phyloP scores from a whole-genome alignment of 768 basidiomycete species.

The Mycena olivaceomarginata region DNA sequence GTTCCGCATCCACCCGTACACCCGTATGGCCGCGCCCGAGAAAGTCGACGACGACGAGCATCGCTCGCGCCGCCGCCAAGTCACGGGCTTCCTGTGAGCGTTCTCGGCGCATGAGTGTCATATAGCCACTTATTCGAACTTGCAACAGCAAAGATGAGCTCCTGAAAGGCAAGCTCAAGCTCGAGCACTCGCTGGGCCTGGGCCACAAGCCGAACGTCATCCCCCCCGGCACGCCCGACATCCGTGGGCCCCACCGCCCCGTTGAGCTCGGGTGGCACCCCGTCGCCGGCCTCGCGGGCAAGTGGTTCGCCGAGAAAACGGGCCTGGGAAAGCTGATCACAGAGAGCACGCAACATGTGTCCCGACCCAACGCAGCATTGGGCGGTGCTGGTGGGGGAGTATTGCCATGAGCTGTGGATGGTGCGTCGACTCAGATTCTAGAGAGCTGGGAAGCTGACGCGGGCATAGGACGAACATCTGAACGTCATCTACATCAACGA shows the following conservation, averaged over 20 bases:
- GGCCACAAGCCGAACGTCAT: slow-evolving; percentile 33
- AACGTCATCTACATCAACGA: slow-evolving; percentile 41
- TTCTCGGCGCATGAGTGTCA: too few relatives aligned
- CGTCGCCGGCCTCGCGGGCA: slow-evolving; percentile 38
- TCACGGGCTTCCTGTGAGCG: too few relatives aligned
- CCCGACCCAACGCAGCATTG: slow-evolving; percentile 42
- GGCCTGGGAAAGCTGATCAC: slow-evolving; percentile 35
- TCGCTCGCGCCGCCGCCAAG: too few relatives aligned
- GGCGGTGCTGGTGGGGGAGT: slow-evolving; percentile 38
- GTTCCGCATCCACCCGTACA: too few relatives aligned
- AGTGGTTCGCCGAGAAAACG: slow-evolving; percentile 41
- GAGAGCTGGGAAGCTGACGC: neutral
- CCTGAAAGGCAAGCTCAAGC: slow-evolving; percentile 30
- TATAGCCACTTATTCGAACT: too few relatives aligned
- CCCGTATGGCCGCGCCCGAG: too few relatives aligned
- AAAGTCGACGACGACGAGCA: too few relatives aligned
- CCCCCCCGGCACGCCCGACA: slow-evolving; percentile 19
- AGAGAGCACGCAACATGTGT: slow-evolving; percentile 24
- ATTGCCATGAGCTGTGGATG: slow-evolving; percentile 39
- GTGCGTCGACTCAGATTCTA: slow-evolving; percentile 5
- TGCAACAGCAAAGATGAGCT: slow-evolving; percentile 18
- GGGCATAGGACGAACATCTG: slow-evolving; percentile 24
- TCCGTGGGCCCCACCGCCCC: slow-evolving; percentile 27
- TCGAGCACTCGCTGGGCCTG: slow-evolving; percentile 37
- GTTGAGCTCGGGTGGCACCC: slow-evolving; percentile 37